Percentiles rank a stretch among this genome's conserved stretches.
phyloP scores from a whole-genome alignment of 371 early-diverging fungal genomes.

The Mucor sp. region DNA sequence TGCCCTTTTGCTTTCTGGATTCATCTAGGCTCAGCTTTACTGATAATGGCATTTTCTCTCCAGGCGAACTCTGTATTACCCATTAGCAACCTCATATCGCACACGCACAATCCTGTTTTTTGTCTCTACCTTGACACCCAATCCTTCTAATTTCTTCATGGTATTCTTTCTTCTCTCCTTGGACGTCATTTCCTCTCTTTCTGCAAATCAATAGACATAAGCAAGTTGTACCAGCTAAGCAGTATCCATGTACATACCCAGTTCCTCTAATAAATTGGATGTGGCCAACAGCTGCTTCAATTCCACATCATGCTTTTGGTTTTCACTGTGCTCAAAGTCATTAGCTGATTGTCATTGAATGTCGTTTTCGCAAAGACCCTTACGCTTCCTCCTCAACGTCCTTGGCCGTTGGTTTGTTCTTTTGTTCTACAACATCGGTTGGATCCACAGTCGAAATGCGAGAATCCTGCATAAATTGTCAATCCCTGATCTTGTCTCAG shows the following conservation, averaged over 20 bases:
- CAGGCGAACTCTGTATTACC: not conserved
- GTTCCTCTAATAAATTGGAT: slow-evolving; percentile 45
- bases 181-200: slow-evolving; percentile 47
- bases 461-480: slow-evolving; percentile 28
- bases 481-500: not conserved
- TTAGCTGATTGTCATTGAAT: not conserved
- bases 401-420: slow-evolving; percentile 20
- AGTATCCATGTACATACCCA: slow-evolving; percentile 21
- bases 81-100: not conserved
- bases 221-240: not conserved
- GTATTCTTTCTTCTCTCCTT: slow-evolving; percentile 45
- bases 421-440: not conserved
- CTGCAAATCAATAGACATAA: slow-evolving; percentile 12
- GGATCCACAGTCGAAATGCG: slow-evolving; percentile 28
- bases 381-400: slow-evolving; percentile 44
- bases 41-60: slow-evolving; percentile 31
- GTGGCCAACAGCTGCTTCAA: slow-evolving; percentile 43
- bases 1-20: slow-evolving; percentile 21
- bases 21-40: slow-evolving; percentile 35
- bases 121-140: slow-evolving; percentile 41
- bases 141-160: slow-evolving; percentile 41
- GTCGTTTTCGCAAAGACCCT: not conserved
- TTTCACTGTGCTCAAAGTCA: slow-evolving; percentile 30
- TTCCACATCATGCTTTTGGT: slow-evolving; percentile 41
- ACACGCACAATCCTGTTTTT: not conserved